Evolutionary conservation across 2,329 filamentous ascomycete genomes (phyloP).

Genomic region (Ramularia endophylla): DNA sequence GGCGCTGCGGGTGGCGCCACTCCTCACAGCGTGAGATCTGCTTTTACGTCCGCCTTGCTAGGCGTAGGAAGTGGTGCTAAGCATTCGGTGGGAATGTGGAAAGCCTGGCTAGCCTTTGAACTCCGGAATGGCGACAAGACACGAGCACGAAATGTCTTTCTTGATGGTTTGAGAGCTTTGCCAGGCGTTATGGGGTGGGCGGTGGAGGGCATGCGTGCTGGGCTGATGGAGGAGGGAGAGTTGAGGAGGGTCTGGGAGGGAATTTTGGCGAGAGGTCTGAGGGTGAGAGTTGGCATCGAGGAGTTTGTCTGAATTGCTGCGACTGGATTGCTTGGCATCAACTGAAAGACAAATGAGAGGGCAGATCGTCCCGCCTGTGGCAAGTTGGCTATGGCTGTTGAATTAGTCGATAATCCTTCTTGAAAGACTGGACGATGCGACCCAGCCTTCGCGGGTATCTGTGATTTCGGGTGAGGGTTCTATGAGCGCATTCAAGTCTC

Average conservation of each 20-base stretch:
- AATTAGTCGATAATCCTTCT: no score
- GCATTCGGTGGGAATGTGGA: slow-evolving; percentile 25
- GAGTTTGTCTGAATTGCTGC: no score
- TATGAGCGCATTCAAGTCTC: no score
- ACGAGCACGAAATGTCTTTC: slow-evolving; percentile 48
- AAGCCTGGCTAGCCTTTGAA: slow-evolving; percentile 26
- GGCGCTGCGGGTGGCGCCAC: slow-evolving; percentile 17
- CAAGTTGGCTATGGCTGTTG: no score
- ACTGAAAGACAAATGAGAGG: no score
- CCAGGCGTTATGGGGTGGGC: slow-evolving; percentile 60
- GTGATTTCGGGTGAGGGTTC: no score
- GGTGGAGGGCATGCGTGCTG: slow-evolving; percentile 50
- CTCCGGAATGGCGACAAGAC: slow-evolving; percentile 17
- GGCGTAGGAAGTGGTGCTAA: slow-evolving; percentile 31
- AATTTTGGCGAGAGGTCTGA: slow-evolving; percentile 56
- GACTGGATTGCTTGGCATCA: no score
- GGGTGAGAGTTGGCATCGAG: no score
- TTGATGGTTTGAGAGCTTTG: slow-evolving; percentile 50
- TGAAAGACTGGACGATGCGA: no score
- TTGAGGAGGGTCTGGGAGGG: slow-evolving; percentile 50
- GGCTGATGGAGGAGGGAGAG: slow-evolving; percentile 42
- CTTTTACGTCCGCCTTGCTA: slow-evolving; percentile 39
- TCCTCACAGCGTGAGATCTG: slow-evolving; percentile 34
- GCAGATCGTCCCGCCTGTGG: no score
- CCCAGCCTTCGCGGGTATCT: no score